Percentiles rank a stretch among this genome's conserved stretches.
These are phyloP conservation scores for Favolaschia claudopus DNA, from an alignment of 768 basidiomycete species.

Conservation along the genomic window DNA sequence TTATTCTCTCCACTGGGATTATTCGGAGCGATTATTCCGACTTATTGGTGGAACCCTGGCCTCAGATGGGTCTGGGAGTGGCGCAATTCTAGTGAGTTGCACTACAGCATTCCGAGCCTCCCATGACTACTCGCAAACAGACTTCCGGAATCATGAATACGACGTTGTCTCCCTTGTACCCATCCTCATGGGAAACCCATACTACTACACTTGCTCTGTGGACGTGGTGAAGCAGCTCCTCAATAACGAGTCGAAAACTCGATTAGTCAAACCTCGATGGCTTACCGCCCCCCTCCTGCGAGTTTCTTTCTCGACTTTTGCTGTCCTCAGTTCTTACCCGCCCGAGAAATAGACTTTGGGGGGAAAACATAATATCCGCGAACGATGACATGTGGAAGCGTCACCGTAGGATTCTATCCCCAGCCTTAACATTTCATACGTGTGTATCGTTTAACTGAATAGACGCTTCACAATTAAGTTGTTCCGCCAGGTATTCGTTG, in stretches of 20 bases:
- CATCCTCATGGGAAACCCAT: not conserved
- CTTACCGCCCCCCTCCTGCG: too few species aligned
- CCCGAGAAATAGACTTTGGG: not conserved
- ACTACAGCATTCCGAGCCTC: too few species aligned
- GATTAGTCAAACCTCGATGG: not conserved
- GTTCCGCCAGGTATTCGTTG: too few species aligned
- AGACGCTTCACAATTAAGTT: too few species aligned
- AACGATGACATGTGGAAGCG: slow-evolving; percentile 1
- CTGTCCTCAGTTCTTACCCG: too few species aligned
- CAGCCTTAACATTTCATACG: not conserved
- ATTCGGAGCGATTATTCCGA: not conserved
- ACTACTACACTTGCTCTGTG: not conserved
- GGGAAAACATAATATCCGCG: not conserved
- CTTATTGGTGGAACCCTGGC: not conserved
- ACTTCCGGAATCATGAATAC: not conserved
- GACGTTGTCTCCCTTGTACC: not conserved
- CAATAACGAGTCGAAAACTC: not conserved
- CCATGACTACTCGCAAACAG: not conserved
- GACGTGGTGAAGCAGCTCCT: not conserved
- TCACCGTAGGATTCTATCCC: not conserved
- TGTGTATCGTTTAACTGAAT: too few species aligned
- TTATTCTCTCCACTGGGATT: not conserved
- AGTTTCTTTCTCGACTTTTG: too few species aligned
- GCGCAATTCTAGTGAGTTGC: not conserved
- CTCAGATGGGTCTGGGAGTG: not conserved